Conservation (phyloP, 2,329 filamentous ascomycete genomes). For the Stagonosporopsis cucurbitacearum region DNA sequence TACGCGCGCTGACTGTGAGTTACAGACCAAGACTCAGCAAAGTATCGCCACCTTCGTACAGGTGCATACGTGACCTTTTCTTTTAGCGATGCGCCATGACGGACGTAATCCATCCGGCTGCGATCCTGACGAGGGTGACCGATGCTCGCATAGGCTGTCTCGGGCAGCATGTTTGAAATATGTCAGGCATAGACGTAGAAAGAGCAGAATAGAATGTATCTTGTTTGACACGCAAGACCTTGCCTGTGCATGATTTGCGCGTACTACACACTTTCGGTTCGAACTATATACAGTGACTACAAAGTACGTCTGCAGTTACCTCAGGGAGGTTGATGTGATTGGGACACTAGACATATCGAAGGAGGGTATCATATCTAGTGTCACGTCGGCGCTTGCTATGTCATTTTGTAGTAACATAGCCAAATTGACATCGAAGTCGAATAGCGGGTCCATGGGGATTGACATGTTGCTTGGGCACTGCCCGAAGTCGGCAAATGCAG, state of each 20-base stretch:
- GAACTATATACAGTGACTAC: background rate
- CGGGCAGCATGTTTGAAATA: background rate
- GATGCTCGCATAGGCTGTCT: background rate
- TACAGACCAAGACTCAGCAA: slow-evolving; percentile 1
- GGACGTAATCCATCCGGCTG: too few species aligned
- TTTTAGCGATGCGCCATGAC: background rate
- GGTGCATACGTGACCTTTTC: background rate
- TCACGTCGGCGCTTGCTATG: background rate
- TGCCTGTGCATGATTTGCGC: background rate
- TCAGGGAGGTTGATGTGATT: background rate
- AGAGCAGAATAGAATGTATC: background rate
- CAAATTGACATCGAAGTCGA: slow-evolving; percentile 13
- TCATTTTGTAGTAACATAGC: slow-evolving; percentile 20
- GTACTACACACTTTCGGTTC: background rate
- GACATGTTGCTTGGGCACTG: background rate
- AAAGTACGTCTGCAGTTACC: background rate
- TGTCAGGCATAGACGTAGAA: background rate
- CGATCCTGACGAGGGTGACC: background rate
- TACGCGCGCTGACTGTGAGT: slow-evolving; percentile 16
- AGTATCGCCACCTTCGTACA: background rate
- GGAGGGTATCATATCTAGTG: background rate
- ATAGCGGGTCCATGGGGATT: background rate
- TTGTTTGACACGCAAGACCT: background rate
- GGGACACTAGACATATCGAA: background rate
- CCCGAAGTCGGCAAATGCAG: background rate